Evolutionary conservation across 2,329 filamentous ascomycete species (phyloP), one percentile per base, ranked within the genome.

Genomic region (Penicillium sp.): DNA sequence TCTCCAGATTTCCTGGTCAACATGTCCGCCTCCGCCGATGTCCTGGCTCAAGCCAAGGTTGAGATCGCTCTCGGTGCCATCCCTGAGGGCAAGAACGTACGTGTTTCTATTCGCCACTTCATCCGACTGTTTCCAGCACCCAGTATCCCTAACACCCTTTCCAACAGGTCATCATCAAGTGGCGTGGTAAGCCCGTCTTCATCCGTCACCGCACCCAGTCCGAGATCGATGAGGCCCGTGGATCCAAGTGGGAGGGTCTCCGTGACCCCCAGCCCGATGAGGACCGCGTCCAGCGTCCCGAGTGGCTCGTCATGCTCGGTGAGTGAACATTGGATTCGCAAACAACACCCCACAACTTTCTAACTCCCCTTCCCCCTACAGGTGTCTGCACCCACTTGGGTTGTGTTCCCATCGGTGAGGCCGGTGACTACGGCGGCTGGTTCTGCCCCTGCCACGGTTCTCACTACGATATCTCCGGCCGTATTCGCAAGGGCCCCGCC

Each of bases 391-490:
- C 94, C 73, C 94, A 99, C 81, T 83, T 99, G 74, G 94, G 94
- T 81, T 99, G 94, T 85, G 94, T 99, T 69, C 94, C 94, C 74
- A 99, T 99, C 72, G 94, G 95, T 73, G 94, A 99, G 83, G 91
- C 94, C 64, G 94, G 94, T 77, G 95, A 99, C 80, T 99, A 83
- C 73, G 94, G 94, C 76, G 94, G 94, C 75, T 99, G 94, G 94
- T 99, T 99, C 89, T 99, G 94, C 84, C 94, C 94, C 66, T 99
- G 94, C 89, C 94, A 99, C 86, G 94, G 94, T 79, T 97, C 92
- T 69, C 94, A 99, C 85, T 99, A 99, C 86, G 94, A 99, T 78
- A 97, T 99, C 78, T 97, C 92, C 64, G 94, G 94, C 77, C 92
- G 94, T 80, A 90, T 96, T 85, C 88, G 94, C 83, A 97, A 90